These are phyloP conservation scores for Xanthoceras sorbifolium DNA, from an alignment of 345 rosid species.

Conservation along the genomic window DNA sequence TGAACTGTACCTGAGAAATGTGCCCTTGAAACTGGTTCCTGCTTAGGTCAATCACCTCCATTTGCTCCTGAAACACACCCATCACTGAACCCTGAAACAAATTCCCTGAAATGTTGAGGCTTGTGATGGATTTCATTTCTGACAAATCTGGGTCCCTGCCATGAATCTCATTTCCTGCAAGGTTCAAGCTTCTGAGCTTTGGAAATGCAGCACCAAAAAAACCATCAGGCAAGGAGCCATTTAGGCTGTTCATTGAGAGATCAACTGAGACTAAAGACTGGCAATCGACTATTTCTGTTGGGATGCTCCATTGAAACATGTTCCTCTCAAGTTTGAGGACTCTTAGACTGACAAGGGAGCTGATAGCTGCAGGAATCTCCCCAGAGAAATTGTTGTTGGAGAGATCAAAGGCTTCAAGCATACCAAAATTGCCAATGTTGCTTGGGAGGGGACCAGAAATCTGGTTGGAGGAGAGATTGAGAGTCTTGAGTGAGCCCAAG, in stretches of 20 bases:
- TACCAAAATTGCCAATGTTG: constrained; percentile 84
- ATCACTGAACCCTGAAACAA: constrained; percentile 64
- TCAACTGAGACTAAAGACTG: constrained; percentile 58
- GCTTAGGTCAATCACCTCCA: constrained; percentile 72
- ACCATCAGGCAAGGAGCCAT: constrained; percentile 71
- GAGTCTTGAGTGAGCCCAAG: constrained; percentile 59
- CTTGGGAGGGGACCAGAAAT: constrained; percentile 70
- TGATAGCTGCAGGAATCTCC: constrained; percentile 70
- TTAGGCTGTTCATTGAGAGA: constrained; percentile 69
- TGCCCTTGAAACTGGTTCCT: constrained; percentile 80
- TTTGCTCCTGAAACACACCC: constrained; percentile 46
- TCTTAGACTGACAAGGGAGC: constrained; percentile 57
- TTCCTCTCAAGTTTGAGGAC: constrained; percentile 65
- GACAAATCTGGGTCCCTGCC: constrained; percentile 59
- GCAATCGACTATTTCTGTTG: constrained; percentile 55
- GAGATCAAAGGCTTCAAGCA: constrained; percentile 67
- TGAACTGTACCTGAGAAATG: constrained; percentile 78
- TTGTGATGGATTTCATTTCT: constrained; percentile 52
- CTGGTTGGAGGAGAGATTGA: constrained; percentile 72
- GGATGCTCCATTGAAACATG: constrained; percentile 61
- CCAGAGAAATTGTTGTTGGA: constrained; percentile 74
- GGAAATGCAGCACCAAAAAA: constrained; percentile 82
- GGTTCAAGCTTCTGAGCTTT: constrained; percentile 61
- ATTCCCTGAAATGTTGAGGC: constrained; percentile 72
- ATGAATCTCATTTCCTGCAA: constrained; percentile 63